These are phyloP conservation scores for Mycena pura DNA, from an alignment of 768 basidiomycete genomes.

Conservation along the genomic window DNA sequence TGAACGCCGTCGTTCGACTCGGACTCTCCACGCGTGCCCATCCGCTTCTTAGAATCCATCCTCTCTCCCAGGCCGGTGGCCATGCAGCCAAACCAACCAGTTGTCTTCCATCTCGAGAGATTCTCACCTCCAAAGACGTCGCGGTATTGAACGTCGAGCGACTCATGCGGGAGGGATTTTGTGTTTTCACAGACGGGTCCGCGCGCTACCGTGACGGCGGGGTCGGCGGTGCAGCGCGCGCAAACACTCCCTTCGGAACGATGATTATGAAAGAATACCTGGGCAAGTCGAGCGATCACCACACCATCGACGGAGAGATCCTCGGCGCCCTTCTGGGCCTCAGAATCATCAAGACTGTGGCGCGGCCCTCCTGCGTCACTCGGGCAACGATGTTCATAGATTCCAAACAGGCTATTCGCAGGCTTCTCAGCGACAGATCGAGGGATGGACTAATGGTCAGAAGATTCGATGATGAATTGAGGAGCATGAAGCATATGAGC, in stretches of 20 bases:
- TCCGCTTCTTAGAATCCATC: too few species aligned
- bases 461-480: conserved; percentile 7
- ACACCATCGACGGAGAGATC: conserved; percentile 19
- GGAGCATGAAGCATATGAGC: not conserved
- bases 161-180: not conserved
- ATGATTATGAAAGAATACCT: conserved; percentile 15
- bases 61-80: not conserved
- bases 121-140: not conserved
- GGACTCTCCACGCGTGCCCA: not conserved
- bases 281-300: not conserved
- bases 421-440: not conserved
- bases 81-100: not conserved
- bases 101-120: not conserved
- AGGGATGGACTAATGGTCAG: not conserved
- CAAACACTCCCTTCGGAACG: conserved; percentile 3
- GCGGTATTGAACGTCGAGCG: not conserved
- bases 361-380: not conserved
- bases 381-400: conserved; percentile 18
- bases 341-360: not conserved
- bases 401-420: conserved; percentile 16
- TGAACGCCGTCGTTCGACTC: conserved; percentile 1
- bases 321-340: conserved; percentile 8
- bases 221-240: conserved; percentile 20
- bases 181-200: conserved; percentile 20
- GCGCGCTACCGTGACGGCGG: not conserved